Base-by-base conservation (phyloP, 176 grass and related monocot species). In the Miscanthus lutarioriparius region DNA sequence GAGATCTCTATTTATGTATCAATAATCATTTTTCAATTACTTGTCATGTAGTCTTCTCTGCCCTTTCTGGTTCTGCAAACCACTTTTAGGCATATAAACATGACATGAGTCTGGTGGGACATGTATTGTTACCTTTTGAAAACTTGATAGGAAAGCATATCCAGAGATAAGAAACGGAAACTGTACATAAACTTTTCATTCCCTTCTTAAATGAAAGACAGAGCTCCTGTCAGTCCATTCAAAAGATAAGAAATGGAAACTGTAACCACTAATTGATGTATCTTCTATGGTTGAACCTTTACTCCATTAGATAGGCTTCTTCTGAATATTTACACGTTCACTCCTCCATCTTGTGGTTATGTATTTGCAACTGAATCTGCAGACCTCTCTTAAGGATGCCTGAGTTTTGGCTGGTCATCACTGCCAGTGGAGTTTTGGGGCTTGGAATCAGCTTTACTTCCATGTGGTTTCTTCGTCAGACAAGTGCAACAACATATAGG, bases 391-490 rank as follows among this genome's bases (percentile, higher is more conserved):
- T 98, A 78, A 95, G 83, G 87, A 86, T 87, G 79, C 93, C 96
- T 53, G 83, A 84, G 64, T 95, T 98, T 90, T 98, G 93, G 96
- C 9, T 98, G 59, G 83, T 92, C 38, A 95, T 98, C 41, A 98
- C 93, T 37, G 82, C 48, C 1, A 98, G 96, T 67, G 96, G 96
- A 45, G 16, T 95, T 91, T 63, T 98, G 85, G 96, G 96, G 67
- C 91, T 98, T 84, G 96, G 85, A 44, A 98, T 98, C 74, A 95
- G 96, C 76, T 98, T 98, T 88, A 95, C 96, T 77, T 98, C 91
- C 1, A 89, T 98, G 91, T 98, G 96, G 96, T 98, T 98, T 91
- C 96, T 98, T 91, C 93, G 85, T 74, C 96, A 98, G 80, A 95
- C 96, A 79, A 92, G 89, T 10, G 96, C 93, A 7, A 98, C 96